These are phyloP conservation scores for Hyaloscypha hepaticicola DNA, from an alignment of 495 filamentous ascomycete genomes.

Conservation along the genomic window DNA sequence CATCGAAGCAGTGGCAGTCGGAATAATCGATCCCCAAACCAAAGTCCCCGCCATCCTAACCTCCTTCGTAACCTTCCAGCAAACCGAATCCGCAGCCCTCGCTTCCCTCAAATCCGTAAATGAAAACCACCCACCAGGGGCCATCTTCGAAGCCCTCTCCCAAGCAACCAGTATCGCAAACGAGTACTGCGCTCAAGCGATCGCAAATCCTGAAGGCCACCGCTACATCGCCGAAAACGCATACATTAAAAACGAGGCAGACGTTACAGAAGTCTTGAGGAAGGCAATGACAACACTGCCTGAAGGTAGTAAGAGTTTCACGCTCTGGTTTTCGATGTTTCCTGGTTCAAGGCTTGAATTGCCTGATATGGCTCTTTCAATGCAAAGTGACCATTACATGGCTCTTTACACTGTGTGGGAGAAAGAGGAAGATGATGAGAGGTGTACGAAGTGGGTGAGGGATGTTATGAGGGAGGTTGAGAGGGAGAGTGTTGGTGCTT, in stretches of 20 bases:
- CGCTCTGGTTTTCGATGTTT: conserved; percentile 50
- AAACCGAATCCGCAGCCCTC: conserved; percentile 34
- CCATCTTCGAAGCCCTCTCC: conserved; percentile 36
- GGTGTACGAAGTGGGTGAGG: conserved; percentile 42
- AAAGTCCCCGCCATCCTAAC: conserved; percentile 39
- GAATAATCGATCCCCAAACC: conserved; percentile 32
- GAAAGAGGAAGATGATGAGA: conserved; percentile 40
- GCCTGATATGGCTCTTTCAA: conserved; percentile 49
- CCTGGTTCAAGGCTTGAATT: conserved; percentile 39
- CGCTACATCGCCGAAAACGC: conserved; percentile 52
- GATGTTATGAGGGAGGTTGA: conserved; percentile 42
- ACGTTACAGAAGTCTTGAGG: conserved; percentile 43
- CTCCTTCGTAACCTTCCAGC: conserved; percentile 44
- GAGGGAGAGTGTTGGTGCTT: conserved; percentile 42
- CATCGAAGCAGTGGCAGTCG: conserved; percentile 45
- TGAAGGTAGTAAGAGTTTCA: conserved; percentile 36
- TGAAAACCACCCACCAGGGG: conserved; percentile 36
- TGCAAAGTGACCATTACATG: conserved; percentile 56
- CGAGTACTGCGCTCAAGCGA: conserved; percentile 42
- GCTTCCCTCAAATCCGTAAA: conserved; percentile 37
- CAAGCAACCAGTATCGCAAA: conserved; percentile 40
- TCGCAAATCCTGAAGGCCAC: conserved; percentile 42
- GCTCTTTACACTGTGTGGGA: conserved; percentile 53
- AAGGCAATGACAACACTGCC: conserved; percentile 46
- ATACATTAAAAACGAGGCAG: conserved; percentile 44